Evolutionary conservation across 352 stramenopile genomes (phyloP), one percentile per base, ranked within the genome.

Genomic region (Phytopythium helicoides): DNA sequence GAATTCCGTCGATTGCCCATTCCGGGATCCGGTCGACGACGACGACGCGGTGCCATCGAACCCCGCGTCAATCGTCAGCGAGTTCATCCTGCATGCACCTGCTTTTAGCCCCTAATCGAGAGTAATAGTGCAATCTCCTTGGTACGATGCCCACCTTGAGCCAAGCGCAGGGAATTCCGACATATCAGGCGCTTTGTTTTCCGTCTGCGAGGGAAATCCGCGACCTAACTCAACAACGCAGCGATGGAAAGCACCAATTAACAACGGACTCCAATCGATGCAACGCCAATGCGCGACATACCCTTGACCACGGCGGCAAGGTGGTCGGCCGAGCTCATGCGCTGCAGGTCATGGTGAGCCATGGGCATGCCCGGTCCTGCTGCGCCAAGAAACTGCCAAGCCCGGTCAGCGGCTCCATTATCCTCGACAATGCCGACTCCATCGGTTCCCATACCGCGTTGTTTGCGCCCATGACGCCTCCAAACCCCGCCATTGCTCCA

Each of bases 141-240:
- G 7, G 21, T 7, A 23, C 26, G 19, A 37, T 26, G 6, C 34
- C 16, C 68, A 89, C 78, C 78, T 71, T 9, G 79, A 79, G 9
- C 76, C 71, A 6, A 94, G 59, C 11, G 79, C 83, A 39, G 83
- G 83, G 56, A 94, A 94, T 34, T 94, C 83, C 3, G 83, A 92
- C 77, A 94, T 89, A 59, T 94, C 83, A 2, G 83, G 83, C 3
- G 78, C 72, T 50, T 89, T 91, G 54, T 76, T 87, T 44, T 91
- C 81, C 3, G 57, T 49, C 21, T 66, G 60, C 41, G 79, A 15
- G 33, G 76, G 77, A 25, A 87, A 81, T 54, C 48, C 72, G 22
- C 76, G 70, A 52, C 73, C 81, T 87, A 44, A 6, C n/a, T n/a
- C n/a, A n/a, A n/a, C n/a, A n/a, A n/a, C n/a, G n/a, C n/a, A n/a